These are phyloP conservation scores for Fragaria ananassa DNA, from an alignment of 306 rosid species.

Conservation along the genomic window DNA sequence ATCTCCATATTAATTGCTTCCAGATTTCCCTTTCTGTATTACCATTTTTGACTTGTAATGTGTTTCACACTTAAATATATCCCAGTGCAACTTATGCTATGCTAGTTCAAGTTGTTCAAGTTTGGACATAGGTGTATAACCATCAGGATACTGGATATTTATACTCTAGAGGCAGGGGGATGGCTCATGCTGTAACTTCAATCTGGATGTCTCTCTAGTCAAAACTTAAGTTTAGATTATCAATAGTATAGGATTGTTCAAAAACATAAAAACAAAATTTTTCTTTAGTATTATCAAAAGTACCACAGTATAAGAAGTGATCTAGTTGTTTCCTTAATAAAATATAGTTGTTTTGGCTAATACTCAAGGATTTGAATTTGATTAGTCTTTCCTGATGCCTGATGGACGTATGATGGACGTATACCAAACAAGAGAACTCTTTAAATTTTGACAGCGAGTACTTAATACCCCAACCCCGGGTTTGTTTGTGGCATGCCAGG, in stretches of 20 bases:
- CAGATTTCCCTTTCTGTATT: neutral
- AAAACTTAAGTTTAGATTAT: neutral
- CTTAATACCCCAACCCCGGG: neutral
- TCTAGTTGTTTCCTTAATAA: neutral
- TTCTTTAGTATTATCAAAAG: neutral
- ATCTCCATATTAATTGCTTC: neutral
- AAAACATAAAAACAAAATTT: neutral
- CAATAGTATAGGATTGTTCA: neutral
- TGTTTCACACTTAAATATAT: neutral
- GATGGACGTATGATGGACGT: neutral
- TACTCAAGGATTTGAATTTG: neutral
- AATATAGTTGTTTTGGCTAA: neutral
- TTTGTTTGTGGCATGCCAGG: slow-evolving; percentile 2
- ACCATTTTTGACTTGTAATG: neutral
- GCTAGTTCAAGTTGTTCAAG: neutral
- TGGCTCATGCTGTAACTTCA: neutral
- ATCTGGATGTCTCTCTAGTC: neutral
- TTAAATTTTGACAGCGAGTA: neutral
- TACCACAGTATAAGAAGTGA: neutral
- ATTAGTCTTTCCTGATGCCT: neutral
- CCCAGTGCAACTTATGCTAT: neutral
- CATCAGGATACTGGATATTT: neutral
- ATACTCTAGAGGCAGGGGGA: neutral
- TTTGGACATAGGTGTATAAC: neutral
- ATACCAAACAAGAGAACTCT: neutral